Base-by-base conservation (phyloP, 108 stramenopile genomes). In the Ochromonas danica region DNA sequence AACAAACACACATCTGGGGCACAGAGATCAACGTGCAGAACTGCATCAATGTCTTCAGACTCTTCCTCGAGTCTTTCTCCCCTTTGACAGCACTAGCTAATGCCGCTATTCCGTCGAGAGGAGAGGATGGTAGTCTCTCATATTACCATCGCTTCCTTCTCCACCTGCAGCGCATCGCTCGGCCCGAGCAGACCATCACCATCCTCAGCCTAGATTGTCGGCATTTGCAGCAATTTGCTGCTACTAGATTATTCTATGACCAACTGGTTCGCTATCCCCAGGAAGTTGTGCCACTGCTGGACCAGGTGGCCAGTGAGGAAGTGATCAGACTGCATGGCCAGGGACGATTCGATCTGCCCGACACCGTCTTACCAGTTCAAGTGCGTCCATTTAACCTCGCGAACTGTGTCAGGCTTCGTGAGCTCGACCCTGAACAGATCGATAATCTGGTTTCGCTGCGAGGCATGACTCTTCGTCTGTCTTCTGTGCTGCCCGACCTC, bases 231-330 rank as follows among this genome's bases (percentile, higher is more conserved):
- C 91, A 88, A 77, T 94, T 93, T 82, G 84, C 85, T 79, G 90
- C 86, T 45, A 90, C 84, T 42, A 89, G 92, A 80, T 71, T 85
- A 10, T 83, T 99, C 30, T 98, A 99, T 87, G 85, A 91, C 65
- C 95, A 97, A 89, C 87, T 99, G 57, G 82, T 94, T 10, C 87
- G 85, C 61, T 98, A 94, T 83, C 97, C 97, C 28, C 89, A 92
- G 79, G 97, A 99, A 83, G 89, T 98, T 35, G 90, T 99, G 41
- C 94, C 94, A 0, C 81, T 96, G 77, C 91, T 99, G 93, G 98
- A 99, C 87, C 79, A 93, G 39, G 85, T 94, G 25, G 85, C 86
- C n/a, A 61, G 83, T 71, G 82, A 85, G 45, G 93, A 94, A 86
- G 70, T 92, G 36, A 84, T 88, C 61, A 71, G 65, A 3, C 60